Conservation (phyloP, 495 filamentous ascomycete genomes). For the Aspergillus ostianus region DNA sequence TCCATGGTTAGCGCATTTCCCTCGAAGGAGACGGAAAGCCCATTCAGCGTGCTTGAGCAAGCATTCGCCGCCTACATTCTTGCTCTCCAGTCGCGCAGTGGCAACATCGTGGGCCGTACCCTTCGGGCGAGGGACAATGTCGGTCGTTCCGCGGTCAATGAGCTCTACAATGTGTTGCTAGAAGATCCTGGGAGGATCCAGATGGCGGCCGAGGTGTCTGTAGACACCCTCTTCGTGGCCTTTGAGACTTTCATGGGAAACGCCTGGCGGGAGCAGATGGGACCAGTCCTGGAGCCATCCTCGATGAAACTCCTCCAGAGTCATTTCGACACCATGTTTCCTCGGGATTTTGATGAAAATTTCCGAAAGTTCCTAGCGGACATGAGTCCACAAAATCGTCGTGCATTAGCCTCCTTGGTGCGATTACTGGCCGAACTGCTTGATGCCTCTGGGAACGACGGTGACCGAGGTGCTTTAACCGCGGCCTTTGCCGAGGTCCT, state of each 20-base stretch:
- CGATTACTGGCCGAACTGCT: slow-evolving; percentile 85
- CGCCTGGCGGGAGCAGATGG: slow-evolving; percentile 88
- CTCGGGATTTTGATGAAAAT: slow-evolving; percentile 79
- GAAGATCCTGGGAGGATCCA: slow-evolving; percentile 77
- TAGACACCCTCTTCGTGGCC: slow-evolving; percentile 88
- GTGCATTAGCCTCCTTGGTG: slow-evolving; percentile 80
- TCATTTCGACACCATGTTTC: slow-evolving; percentile 69
- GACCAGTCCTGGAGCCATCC: slow-evolving; percentile 66
- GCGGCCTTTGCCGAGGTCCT: slow-evolving; percentile 88
- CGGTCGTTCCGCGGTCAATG: slow-evolving; percentile 79
- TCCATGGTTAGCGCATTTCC: slow-evolving; percentile 32
- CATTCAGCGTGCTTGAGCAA: slow-evolving; percentile 72
- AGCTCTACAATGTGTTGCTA: slow-evolving; percentile 83
- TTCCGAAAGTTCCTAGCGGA: slow-evolving; percentile 74
- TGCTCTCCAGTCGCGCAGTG: slow-evolving; percentile 76
- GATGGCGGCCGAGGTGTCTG: slow-evolving; percentile 67
- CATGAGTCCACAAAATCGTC: slow-evolving; percentile 87
- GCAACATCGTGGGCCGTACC: slow-evolving; percentile 75
- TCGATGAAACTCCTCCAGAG: slow-evolving; percentile 67
- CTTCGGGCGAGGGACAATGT: slow-evolving; percentile 67
- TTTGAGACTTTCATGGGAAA: slow-evolving; percentile 92
- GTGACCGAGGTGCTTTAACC: slow-evolving; percentile 85
- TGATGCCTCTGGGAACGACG: slow-evolving; percentile 92
- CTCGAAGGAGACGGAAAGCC: slow-evolving; percentile 45
- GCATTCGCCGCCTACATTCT: slow-evolving; percentile 82